A percentile compares a stretch with the other conserved stretches of the same genome.
Conservation (phyloP, 306 rosid species). For the Corylus avellana region DNA sequence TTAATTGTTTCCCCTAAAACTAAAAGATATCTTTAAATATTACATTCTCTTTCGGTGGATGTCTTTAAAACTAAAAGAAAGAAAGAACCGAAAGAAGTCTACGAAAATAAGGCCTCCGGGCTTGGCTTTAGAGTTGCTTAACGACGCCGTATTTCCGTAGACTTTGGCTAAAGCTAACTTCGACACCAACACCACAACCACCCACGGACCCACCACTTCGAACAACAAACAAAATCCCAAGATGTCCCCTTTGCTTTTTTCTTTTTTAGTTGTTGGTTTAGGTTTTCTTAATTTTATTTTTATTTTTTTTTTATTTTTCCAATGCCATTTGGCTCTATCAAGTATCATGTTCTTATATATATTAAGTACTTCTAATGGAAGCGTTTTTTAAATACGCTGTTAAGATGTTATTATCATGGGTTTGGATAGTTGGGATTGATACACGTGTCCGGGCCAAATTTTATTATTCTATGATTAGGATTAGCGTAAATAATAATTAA, state of each 20-base stretch:
- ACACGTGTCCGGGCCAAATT: no score
- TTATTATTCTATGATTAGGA: no score
- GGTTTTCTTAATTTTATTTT: background rate
- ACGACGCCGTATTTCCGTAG: conserved; percentile 76
- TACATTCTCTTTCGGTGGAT: no score
- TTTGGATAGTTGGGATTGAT: background rate
- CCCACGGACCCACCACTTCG: no score
- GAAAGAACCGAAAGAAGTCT: conserved; percentile 25
- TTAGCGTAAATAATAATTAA: background rate
- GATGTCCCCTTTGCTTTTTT: background rate
- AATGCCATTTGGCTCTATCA: conserved; percentile 15
- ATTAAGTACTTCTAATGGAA: background rate
- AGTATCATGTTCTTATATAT: background rate
- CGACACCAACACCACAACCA: background rate
- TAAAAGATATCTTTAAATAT: no score
- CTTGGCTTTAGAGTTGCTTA: background rate
- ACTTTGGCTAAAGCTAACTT: conserved; percentile 45
- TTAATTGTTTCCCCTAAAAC: no score
- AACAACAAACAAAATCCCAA: background rate
- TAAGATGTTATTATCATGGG: conserved; percentile 7
- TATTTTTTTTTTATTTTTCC: background rate
- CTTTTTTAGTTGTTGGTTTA: background rate
- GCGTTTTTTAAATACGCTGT: conserved; percentile 13
- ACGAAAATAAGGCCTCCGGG: conserved; percentile 47
- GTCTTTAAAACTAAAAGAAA: background rate